These are phyloP conservation scores for Lentinus polychrous DNA, from an alignment of 1,284 basidiomycete species.

Conservation along the genomic window DNA sequence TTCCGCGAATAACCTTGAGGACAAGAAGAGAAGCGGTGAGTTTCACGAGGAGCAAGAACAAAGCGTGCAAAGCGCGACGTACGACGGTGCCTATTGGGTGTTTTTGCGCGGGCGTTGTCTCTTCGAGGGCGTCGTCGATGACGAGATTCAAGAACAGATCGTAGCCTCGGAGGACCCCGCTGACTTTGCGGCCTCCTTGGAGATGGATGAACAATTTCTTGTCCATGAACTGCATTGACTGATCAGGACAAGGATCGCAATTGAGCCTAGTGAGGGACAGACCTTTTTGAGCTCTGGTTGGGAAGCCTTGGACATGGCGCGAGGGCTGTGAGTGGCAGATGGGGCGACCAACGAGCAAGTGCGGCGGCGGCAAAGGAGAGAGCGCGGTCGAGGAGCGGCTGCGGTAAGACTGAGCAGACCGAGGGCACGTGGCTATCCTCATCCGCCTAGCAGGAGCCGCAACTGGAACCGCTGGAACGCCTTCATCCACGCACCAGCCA, in stretches of 20 bases:
- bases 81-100: conserved; percentile 88
- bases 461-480: background rate
- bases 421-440: background rate
- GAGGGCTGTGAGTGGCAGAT: too few species aligned
- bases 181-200: conserved; percentile 94
- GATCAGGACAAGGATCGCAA: conserved; percentile 4
- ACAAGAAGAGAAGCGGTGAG: conserved; percentile 3
- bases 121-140: conserved; percentile 92
- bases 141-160: conserved; percentile 99
- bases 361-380: background rate
- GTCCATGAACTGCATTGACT: conserved; percentile 87
- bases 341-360: background rate
- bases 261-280: conserved; percentile 4
- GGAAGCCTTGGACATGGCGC: conserved; percentile 85
- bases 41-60: background rate
- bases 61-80: conserved; percentile 28
- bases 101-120: conserved; percentile 85
- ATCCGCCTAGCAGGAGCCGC: background rate
- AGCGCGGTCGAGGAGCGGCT: background rate
- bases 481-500: background rate
- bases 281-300: conserved; percentile 96
- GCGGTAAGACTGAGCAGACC: background rate
- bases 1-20: conserved; percentile 84
- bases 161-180: conserved; percentile 93
- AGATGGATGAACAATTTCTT: conserved; percentile 93